phyloP scores from a whole-genome alignment of 192 early-diverging fungal genomes.

The Entomortierella beljakovae region DNA sequence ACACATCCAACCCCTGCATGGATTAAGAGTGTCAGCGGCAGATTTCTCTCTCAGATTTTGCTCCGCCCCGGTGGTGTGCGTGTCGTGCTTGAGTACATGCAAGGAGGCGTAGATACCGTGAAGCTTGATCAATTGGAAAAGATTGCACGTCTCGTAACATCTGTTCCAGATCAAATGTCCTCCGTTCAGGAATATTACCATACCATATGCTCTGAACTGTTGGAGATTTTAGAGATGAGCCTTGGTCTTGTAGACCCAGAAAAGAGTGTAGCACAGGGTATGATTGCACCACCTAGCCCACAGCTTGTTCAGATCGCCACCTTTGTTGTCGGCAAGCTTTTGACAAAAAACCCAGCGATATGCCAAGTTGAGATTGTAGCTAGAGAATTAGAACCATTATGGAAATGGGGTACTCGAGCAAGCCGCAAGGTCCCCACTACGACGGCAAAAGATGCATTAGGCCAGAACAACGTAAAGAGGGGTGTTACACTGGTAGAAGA shows the following conservation, averaged over 20 bases:
- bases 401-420: slow-evolving; percentile 46
- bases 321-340: slow-evolving; percentile 64
- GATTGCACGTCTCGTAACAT: slow-evolving; percentile 66
- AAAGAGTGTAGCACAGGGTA: not conserved
- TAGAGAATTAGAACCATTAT: slow-evolving; percentile 32
- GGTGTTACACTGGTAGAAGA: not conserved
- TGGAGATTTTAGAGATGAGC: slow-evolving; percentile 37
- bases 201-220: slow-evolving; percentile 37
- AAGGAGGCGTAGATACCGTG: slow-evolving; percentile 63
- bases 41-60: slow-evolving; percentile 76
- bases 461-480: not conserved
- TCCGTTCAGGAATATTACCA: slow-evolving; percentile 64
- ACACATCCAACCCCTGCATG: slow-evolving; percentile 66
- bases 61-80: slow-evolving; percentile 71
- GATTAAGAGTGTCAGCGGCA: slow-evolving; percentile 73
- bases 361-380: slow-evolving; percentile 63
- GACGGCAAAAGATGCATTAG: slow-evolving; percentile 13
- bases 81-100: slow-evolving; percentile 75
- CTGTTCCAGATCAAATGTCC: slow-evolving; percentile 67
- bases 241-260: slow-evolving; percentile 1
- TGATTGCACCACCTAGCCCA: slow-evolving; percentile 20
- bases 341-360: slow-evolving; percentile 61
- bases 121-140: slow-evolving; percentile 67
- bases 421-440: slow-evolving; percentile 16
- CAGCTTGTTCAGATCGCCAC: slow-evolving; percentile 54